Conservation (phyloP, 2,329 filamentous ascomycete genomes). For the Rhynchosporium secalis region DNA sequence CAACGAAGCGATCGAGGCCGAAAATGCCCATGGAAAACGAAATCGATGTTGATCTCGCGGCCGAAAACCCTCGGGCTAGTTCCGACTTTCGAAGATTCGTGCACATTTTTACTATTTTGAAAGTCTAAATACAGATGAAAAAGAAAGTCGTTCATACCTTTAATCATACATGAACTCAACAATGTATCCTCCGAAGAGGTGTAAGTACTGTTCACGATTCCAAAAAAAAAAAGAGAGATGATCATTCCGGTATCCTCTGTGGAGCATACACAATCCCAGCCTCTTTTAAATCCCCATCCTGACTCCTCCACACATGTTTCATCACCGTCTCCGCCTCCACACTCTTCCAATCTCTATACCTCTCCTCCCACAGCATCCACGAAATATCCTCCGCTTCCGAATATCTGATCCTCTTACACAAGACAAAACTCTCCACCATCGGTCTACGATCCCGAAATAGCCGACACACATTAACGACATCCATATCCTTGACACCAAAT, state of each 20-base stretch:
- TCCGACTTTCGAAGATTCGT: not conserved
- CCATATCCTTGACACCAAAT: slow-evolving; percentile 25
- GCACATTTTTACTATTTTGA: not conserved
- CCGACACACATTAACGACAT: slow-evolving; percentile 24
- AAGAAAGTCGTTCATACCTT: too few species aligned
- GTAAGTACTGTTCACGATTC: too few species aligned
- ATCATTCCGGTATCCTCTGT: slow-evolving; percentile 21
- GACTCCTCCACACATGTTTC: slow-evolving; percentile 19
- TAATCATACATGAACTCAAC: too few species aligned
- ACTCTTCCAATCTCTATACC: slow-evolving; percentile 24
- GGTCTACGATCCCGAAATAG: slow-evolving; percentile 24
- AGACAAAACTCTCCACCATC: slow-evolving; percentile 15
- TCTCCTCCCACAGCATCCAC: slow-evolving; percentile 26
- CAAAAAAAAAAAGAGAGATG: too few species aligned
- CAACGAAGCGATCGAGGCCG: slow-evolving; percentile 1
- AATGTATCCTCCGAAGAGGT: too few species aligned
- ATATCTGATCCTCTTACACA: slow-evolving; percentile 26
- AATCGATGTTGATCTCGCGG: not conserved
- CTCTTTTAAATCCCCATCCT: slow-evolving; percentile 15
- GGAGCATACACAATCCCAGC: slow-evolving; percentile 21
- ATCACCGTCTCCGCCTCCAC: slow-evolving; percentile 5
- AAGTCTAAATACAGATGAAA: too few species aligned
- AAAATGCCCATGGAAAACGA: slow-evolving; percentile 9
- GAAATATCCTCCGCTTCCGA: slow-evolving; percentile 25
- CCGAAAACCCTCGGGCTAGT: not conserved